Base-by-base conservation (phyloP, 176 grass and related monocot species). In the Elaeis guineensis region DNA sequence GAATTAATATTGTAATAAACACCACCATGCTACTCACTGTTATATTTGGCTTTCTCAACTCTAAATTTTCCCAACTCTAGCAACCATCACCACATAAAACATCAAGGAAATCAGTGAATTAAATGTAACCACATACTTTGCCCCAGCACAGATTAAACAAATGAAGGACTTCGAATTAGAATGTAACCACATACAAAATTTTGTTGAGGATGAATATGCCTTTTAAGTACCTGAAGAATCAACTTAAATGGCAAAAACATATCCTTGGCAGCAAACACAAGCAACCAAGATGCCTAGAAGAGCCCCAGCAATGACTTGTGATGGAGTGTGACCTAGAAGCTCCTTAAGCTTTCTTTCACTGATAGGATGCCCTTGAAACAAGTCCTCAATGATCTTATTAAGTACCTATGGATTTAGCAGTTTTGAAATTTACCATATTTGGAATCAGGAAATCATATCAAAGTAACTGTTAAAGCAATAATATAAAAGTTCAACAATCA, bases 281-380 rank as follows among this genome's bases (percentile, higher is more conserved):
- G 87, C 93, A 48, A 92, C 84, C 60, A 98, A 20, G 62, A 86
- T 79, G 50, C 87, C 93, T 6, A 98, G 68, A 62, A 89, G 49
- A 53, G 93, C 93, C 6, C 93, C 93, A 0, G 93, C 93, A 61
- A 98, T 75, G 39, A 98, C 93, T 67, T 98, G 93, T 51, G 84
- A 98, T 5, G 93, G 87, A 50, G 93, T 98, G 61, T 92, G 93
- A 1, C 87, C 93, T 75, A 92, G 65, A 58, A 98, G 64, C 58
- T 98, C 87, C 76, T 98, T 98, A 7, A 98, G 77, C 53, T 98
- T 98, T 70, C 84, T 91, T 85, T 98, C 76, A 14, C 93, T 91
- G 52, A 92, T 92, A 0, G 93, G 93, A 78, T 98, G 87, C 69
- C 87, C 93, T 82, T 92, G 73, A 82, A 98, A 98, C 49, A 98